Evolutionary conservation across 164 flowering plant species (phyloP).

Genomic region (Stephania cephalantha): DNA sequence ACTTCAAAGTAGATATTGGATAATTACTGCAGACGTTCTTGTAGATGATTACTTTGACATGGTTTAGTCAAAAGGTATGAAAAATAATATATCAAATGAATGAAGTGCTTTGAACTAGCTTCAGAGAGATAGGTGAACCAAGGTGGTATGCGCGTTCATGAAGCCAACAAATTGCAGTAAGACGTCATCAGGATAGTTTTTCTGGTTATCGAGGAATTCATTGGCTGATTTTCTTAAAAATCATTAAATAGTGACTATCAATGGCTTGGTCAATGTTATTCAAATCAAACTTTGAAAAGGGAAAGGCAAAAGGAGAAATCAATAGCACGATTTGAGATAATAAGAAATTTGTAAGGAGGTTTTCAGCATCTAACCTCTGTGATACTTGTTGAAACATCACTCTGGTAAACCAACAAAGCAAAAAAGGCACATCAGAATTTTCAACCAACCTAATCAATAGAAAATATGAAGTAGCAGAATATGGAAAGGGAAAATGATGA

Average conservation of each 20-base stretch:
- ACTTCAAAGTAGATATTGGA: background rate
- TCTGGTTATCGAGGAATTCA: background rate
- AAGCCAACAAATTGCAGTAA: background rate
- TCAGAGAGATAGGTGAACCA: background rate
- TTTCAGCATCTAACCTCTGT: constrained; percentile 54
- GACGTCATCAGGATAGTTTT: background rate
- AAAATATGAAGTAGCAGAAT: constrained; percentile 29
- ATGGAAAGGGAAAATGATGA: background rate
- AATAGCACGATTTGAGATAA: background rate
- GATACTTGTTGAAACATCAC: constrained; percentile 39
- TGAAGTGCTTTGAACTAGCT: background rate
- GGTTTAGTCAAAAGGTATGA: background rate
- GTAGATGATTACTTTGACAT: background rate
- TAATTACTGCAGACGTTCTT: background rate
- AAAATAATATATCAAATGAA: background rate
- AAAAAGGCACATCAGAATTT: constrained; percentile 52
- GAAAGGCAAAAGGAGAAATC: background rate
- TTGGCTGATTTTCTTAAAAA: background rate
- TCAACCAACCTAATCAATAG: constrained; percentile 64
- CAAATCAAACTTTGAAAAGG: background rate
- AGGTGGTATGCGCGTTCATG: background rate
- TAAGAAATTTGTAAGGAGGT: background rate
- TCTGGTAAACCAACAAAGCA: constrained; percentile 55
- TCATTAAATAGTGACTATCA: background rate
- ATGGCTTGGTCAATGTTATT: background rate